These are phyloP conservation scores for Lycium barbarum DNA, from an alignment of 257 asterid species.

Conservation along the genomic window DNA sequence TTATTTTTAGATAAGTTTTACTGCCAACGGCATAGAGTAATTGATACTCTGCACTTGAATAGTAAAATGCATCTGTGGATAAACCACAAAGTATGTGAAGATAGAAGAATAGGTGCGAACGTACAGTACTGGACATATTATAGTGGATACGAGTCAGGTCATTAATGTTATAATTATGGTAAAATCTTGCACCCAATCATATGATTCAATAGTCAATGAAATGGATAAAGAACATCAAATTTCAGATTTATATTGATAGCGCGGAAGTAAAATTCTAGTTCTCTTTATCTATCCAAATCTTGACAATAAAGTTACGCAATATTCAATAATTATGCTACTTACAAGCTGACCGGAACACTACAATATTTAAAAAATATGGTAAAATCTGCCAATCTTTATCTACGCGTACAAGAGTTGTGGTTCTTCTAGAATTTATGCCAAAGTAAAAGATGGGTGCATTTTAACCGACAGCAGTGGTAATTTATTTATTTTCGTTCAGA, in stretches of 20 bases:
- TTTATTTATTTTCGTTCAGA: neutral
- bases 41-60: neutral
- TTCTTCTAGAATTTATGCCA: neutral
- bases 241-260: too few relatives aligned
- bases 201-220: too few relatives aligned
- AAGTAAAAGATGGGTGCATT: neutral
- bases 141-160: neutral
- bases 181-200: too few relatives aligned
- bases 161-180: neutral
- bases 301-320: too few relatives aligned
- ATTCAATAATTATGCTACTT: too few relatives aligned
- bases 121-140: neutral
- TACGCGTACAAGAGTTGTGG: neutral
- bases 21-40: neutral
- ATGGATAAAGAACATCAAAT: too few relatives aligned
- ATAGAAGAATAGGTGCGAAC: neutral
- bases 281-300: too few relatives aligned
- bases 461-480: neutral
- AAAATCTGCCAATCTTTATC: neutral
- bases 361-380: neutral
- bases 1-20: neutral
- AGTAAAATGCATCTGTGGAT: neutral
- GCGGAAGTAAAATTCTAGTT: too few relatives aligned
- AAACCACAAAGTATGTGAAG: neutral
- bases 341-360: too few relatives aligned